Conservation (phyloP, 179 eudicot species). For the Beta corolliflora region DNA sequence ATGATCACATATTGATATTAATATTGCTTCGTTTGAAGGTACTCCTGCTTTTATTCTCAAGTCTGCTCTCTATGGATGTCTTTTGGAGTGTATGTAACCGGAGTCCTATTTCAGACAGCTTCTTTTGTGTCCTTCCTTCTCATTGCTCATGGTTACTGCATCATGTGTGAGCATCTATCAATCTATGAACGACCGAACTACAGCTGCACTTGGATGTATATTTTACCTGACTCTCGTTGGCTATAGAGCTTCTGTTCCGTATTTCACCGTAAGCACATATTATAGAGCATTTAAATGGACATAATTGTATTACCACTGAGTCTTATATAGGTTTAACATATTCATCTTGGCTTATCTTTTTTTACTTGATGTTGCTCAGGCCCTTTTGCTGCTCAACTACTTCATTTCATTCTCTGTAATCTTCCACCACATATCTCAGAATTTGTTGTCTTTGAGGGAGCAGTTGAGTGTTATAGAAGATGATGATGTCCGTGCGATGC, state of each 20-base stretch:
- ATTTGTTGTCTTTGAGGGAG: constrained; percentile 64
- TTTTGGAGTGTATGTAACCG: constrained; percentile 89
- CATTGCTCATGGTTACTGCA: constrained; percentile 93
- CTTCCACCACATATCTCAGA: constrained; percentile 77
- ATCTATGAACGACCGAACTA: constrained; percentile 63
- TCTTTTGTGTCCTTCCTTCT: constrained; percentile 85
- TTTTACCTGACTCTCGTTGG: constrained; percentile 94
- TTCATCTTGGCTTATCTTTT: not conserved
- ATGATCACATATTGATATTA: not conserved
- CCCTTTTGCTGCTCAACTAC: constrained; percentile 76
- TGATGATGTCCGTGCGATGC: constrained; percentile 75
- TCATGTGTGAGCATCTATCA: constrained; percentile 84
- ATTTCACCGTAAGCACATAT: constrained; percentile 60
- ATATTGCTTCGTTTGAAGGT: constrained; percentile 45
- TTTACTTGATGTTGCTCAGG: constrained; percentile 46
- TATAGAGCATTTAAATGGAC: not conserved
- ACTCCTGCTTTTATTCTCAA: constrained; percentile 78
- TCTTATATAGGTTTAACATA: no score
- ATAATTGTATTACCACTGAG: not conserved
- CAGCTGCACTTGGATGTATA: constrained; percentile 74
- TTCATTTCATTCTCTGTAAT: constrained; percentile 72
- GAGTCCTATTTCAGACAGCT: constrained; percentile 85
- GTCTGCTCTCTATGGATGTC: constrained; percentile 95
- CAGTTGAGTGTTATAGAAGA: constrained; percentile 71
- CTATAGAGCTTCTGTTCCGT: constrained; percentile 87